Conservation (phyloP, 805 yeast species). For the Candida sakaeoensis region DNA sequence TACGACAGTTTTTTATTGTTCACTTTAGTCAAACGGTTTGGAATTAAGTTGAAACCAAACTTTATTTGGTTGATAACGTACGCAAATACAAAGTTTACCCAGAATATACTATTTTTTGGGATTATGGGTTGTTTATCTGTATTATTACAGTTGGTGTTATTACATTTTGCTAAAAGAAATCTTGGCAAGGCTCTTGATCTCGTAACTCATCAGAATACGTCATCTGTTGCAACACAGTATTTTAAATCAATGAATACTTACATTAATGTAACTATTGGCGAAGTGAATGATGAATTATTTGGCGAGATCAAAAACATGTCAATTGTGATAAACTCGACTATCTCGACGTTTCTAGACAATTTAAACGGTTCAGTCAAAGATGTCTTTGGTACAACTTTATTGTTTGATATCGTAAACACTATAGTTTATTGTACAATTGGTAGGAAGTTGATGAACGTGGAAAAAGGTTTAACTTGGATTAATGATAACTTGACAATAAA, state of each 20-base stretch:
- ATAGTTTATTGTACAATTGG: slow-evolving; percentile 80
- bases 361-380: slow-evolving; percentile 57
- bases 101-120: slow-evolving; percentile 49
- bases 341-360: slow-evolving; percentile 50
- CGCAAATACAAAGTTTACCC: slow-evolving; percentile 50
- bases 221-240: slow-evolving; percentile 4
- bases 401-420: slow-evolving; percentile 53
- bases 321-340: slow-evolving; percentile 54
- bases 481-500: slow-evolving; percentile 55
- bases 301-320: slow-evolving; percentile 64
- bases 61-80: slow-evolving; percentile 46
- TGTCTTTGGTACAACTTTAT: slow-evolving; percentile 70
- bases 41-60: slow-evolving; percentile 9
- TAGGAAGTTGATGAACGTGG: slow-evolving; percentile 61
- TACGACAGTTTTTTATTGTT: slow-evolving; percentile 13
- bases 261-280: slow-evolving; percentile 44
- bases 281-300: slow-evolving; percentile 61
- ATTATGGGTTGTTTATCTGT: slow-evolving; percentile 54
- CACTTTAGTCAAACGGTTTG: slow-evolving; percentile 10
- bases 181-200: neutral
- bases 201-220: neutral
- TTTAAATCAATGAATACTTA: slow-evolving; percentile 48
- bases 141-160: slow-evolving; percentile 49
- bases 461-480: slow-evolving; percentile 77
- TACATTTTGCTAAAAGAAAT: slow-evolving; percentile 18